Evolutionary conservation across 352 stramenopile genomes (phyloP).

Genomic region (Blastocystis sp.): DNA sequence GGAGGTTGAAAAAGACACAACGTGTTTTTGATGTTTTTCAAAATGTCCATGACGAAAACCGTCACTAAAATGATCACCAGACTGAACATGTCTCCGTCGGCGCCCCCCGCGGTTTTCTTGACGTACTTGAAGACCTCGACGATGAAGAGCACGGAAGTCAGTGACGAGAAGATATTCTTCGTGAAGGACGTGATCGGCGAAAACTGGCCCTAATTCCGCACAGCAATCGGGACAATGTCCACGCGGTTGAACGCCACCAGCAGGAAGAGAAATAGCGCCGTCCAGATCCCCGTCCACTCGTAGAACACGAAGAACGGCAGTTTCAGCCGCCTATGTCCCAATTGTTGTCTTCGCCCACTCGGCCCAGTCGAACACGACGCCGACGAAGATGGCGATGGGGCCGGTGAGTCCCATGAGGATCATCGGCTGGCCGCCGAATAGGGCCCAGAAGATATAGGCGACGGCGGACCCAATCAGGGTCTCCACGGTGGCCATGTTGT

Average conservation of each 20-base stretch:
- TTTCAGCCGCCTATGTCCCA: background rate
- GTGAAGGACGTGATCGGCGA: conserved; percentile 26
- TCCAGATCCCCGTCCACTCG: conserved; percentile 43
- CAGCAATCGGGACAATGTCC: background rate
- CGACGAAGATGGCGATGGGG: conserved; percentile 41
- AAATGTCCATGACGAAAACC: conserved; percentile 17
- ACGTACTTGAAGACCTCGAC: conserved; percentile 26
- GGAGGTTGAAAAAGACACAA: background rate
- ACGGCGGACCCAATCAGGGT: background rate
- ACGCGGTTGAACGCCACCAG: conserved; percentile 11
- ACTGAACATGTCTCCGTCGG: background rate
- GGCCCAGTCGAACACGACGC: background rate
- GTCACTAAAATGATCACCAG: background rate
- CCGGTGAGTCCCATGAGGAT: conserved; percentile 44
- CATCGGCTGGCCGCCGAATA: conserved; percentile 27
- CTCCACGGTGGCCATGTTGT: conserved; percentile 16
- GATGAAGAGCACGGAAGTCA: conserved; percentile 21
- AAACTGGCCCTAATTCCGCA: background rate
- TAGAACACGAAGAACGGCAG: conserved; percentile 46
- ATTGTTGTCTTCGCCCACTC: background rate
- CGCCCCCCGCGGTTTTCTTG: background rate
- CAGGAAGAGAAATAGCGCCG: background rate
- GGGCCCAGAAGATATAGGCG: conserved; percentile 3
- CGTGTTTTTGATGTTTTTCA: conserved; percentile 30
- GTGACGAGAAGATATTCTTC: conserved; percentile 43